phyloP scores from a whole-genome alignment of 495 filamentous ascomycete genomes.

The Lepidopterella palustris region DNA sequence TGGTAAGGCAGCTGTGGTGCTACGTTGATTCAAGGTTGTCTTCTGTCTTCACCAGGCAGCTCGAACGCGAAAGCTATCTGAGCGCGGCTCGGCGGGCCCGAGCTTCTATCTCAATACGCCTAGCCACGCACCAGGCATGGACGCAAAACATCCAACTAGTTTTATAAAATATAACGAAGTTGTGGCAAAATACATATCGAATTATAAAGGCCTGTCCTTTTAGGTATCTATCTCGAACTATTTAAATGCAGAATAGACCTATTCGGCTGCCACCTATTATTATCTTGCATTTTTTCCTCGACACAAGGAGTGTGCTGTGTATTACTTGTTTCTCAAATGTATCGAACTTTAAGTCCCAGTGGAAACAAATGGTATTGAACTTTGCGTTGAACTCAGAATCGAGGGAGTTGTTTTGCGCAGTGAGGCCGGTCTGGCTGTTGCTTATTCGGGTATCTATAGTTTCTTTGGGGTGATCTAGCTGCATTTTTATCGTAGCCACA shows the following conservation, averaged over 20 bases:
- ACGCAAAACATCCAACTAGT: not conserved
- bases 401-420: not conserved
- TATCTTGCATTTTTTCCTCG: not conserved
- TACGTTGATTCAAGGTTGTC: too few species aligned
- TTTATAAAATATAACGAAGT: not conserved
- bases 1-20: slow-evolving; percentile 4
- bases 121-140: too few species aligned
- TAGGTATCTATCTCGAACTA: not conserved
- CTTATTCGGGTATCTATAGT: not conserved
- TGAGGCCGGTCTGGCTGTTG: not conserved
- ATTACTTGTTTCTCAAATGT: not conserved
- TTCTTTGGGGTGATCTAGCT: slow-evolving; percentile 2
- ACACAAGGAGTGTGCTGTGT: not conserved
- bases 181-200: too few species aligned
- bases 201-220: too few species aligned
- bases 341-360: slow-evolving; percentile 1
- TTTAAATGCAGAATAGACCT: not conserved
- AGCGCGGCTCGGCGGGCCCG: slow-evolving; percentile 10
- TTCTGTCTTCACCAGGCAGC: slow-evolving; percentile 14
- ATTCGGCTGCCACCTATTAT: not conserved
- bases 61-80: slow-evolving; percentile 13
- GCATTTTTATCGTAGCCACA: not conserved
- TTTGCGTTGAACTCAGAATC: not conserved
- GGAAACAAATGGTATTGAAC: too few species aligned
- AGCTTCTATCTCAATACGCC: slow-evolving; percentile 12